Base-by-base conservation (phyloP, 1,284 basidiomycete species). In the Lignosus rhinocerotis region DNA sequence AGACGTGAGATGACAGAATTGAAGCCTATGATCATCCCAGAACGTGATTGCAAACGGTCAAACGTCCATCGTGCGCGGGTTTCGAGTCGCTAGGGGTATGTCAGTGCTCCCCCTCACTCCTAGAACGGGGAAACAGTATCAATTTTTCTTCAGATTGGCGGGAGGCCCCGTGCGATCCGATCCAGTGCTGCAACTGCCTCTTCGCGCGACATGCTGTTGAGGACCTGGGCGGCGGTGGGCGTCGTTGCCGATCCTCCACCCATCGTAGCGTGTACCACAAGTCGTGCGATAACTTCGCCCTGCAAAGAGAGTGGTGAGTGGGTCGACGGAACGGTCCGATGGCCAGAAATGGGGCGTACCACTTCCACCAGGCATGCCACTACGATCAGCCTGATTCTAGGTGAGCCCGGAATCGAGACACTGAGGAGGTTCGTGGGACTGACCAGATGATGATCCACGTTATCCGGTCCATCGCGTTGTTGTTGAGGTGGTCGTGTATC, bases 361-460 rank as follows among this genome's bases (percentile, higher is more conserved):
- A 85, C 68, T 73, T 93, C 93, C 6, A 94, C 94, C 17, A 96
- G 73, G 71, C 91, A 90, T 5, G 93, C 94, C 0, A 90, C 87
- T 19, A 95, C 87, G 68, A 97, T 97, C 41, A 98, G 79, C 86
- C 88, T 90, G 25, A 25, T 25, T 25, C 25, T 25, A 4, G 25
- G 25, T 25, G 25, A 25, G 25, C 25, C 25, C 25, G 25, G 25
- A 25, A 2, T 25, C 25, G 25, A 25, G 25, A 8, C 42, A 36
- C 41, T 25, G 55, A 17, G 25, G n/a, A 14, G n/a, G 25, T 25
- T 4, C 25, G 25, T 25, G 4, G 33, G 69, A 90, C 43, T 30
- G 11, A 45, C 90, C 93, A 96, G 66, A 98, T 98, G 62, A 98
- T 87, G 65, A 96, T 93, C 93, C 93, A 94, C 4, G 93, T 95